Evolutionary conservation across 345 rosid genomes (phyloP).

Genomic region (Euphorbia peplus): DNA sequence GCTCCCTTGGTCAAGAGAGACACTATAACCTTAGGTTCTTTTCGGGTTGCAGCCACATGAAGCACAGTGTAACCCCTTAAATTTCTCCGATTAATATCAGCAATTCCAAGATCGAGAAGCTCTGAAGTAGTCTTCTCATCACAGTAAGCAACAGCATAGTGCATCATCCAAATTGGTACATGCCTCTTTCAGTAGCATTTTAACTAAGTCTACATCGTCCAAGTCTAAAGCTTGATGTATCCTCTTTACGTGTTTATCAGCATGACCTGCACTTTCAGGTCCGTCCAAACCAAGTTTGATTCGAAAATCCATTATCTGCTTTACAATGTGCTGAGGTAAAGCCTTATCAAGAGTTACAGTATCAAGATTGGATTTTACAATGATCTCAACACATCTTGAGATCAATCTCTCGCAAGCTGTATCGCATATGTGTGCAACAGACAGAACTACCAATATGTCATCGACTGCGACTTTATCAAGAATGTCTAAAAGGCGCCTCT

Average conservation of each 20-base stretch:
- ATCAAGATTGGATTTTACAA: conserved; percentile 62
- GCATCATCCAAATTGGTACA: conserved; percentile 66
- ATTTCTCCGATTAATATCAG: conserved; percentile 59
- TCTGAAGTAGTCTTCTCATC: conserved; percentile 69
- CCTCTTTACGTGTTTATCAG: conserved; percentile 57
- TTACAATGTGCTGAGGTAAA: conserved; percentile 47
- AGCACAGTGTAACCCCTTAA: conserved; percentile 69
- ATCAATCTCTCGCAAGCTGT: conserved; percentile 48
- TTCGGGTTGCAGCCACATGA: conserved; percentile 76
- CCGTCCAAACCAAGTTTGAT: conserved; percentile 33
- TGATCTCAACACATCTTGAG: conserved; percentile 44
- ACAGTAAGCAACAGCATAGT: conserved; percentile 71
- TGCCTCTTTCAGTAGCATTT: conserved; percentile 69
- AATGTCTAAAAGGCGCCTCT: conserved; percentile 61
- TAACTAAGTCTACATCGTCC: conserved; percentile 77
- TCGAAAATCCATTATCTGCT: conserved; percentile 46
- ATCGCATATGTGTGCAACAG: conserved; percentile 52
- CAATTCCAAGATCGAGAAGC: conserved; percentile 68
- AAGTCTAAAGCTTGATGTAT: conserved; percentile 77
- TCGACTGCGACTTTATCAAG: conserved; percentile 56
- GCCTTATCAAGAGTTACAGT: conserved; percentile 55
- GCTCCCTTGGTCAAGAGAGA: conserved; percentile 81
- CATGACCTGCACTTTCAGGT: conserved; percentile 30
- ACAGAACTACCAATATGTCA: conserved; percentile 60
- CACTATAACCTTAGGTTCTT: conserved; percentile 71